phyloP scores from a whole-genome alignment of 768 basidiomycete species.

The Pleurotus eryngii region DNA sequence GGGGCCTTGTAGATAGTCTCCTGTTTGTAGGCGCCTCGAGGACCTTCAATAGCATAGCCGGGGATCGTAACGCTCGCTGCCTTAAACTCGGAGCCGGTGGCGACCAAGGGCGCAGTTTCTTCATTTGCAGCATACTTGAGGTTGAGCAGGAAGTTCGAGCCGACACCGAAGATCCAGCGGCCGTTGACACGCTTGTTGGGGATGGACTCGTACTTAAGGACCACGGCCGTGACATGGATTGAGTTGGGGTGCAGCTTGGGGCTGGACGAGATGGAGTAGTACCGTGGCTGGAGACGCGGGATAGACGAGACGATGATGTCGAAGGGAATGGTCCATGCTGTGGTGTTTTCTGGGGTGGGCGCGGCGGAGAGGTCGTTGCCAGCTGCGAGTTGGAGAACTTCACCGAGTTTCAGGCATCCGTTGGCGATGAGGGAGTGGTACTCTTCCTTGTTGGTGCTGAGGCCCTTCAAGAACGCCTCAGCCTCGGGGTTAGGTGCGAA shows the following conservation, averaged over 20 bases:
- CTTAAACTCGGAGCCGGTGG: constrained; percentile 28
- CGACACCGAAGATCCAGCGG: constrained; percentile 84
- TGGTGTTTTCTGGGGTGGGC: constrained; percentile 74
- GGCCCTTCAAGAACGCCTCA: constrained; percentile 63
- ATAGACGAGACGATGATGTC: constrained; percentile 94
- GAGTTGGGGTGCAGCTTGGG: constrained; percentile 87
- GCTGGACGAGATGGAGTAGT: constrained; percentile 97
- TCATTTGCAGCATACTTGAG: constrained; percentile 73
- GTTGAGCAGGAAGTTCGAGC: constrained; percentile 94
- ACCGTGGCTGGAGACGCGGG: constrained; percentile 92
- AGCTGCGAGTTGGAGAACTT: constrained; percentile 88
- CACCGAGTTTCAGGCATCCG: constrained; percentile 88
- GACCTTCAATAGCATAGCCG: constrained; percentile 84
- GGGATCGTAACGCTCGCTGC: constrained; percentile 49
- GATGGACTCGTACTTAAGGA: constrained; percentile 85
- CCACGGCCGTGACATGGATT: constrained; percentile 94
- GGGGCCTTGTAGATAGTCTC: constrained; percentile 79
- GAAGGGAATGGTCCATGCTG: constrained; percentile 90
- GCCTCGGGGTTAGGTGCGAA: constrained; percentile 84
- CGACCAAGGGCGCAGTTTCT: constrained; percentile 47
- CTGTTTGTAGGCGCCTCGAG: constrained; percentile 77
- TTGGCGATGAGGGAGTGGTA: constrained; percentile 75
- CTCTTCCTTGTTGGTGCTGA: constrained; percentile 85
- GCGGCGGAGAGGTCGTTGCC: constrained; percentile 62
- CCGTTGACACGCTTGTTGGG: constrained; percentile 45